These are phyloP conservation scores for Zostera marina DNA, from an alignment of 116 monocot genomes.

Conservation along the genomic window DNA sequence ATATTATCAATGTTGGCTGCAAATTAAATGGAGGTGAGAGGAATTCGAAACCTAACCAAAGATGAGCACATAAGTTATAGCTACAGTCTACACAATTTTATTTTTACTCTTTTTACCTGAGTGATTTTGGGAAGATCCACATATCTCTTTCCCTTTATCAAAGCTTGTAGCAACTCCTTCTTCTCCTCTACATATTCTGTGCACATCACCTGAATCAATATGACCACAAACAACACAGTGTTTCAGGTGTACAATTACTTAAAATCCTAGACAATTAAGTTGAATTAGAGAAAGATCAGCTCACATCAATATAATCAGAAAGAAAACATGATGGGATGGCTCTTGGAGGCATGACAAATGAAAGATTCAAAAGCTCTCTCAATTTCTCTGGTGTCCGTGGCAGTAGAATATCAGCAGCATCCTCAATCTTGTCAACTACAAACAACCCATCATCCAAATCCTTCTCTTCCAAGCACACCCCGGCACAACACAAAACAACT, in stretches of 20 bases:
- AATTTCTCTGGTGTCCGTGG: slow-evolving; percentile 73
- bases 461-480: slow-evolving; percentile 73
- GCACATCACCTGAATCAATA: slow-evolving; percentile 77
- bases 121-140: slow-evolving; percentile 81
- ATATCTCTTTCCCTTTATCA: slow-evolving; percentile 56
- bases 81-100: not conserved
- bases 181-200: slow-evolving; percentile 71
- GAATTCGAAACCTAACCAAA: no score
- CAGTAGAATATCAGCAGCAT: slow-evolving; percentile 49
- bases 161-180: slow-evolving; percentile 49
- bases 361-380: slow-evolving; percentile 41
- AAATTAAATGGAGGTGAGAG: not conserved
- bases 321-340: slow-evolving; percentile 59
- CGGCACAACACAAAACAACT: slow-evolving; percentile 55
- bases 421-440: slow-evolving; percentile 39
- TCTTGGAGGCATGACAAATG: slow-evolving; percentile 41
- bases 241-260: not conserved
- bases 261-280: no score
- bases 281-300: not conserved
- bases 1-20: slow-evolving; percentile 87
- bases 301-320: slow-evolving; percentile 64
- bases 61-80: no score
- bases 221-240: not conserved
- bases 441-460: slow-evolving; percentile 64
- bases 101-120: slow-evolving; percentile 64